phyloP scores from a whole-genome alignment of 352 stramenopile species.

The Globisporangium acanthophoron region DNA sequence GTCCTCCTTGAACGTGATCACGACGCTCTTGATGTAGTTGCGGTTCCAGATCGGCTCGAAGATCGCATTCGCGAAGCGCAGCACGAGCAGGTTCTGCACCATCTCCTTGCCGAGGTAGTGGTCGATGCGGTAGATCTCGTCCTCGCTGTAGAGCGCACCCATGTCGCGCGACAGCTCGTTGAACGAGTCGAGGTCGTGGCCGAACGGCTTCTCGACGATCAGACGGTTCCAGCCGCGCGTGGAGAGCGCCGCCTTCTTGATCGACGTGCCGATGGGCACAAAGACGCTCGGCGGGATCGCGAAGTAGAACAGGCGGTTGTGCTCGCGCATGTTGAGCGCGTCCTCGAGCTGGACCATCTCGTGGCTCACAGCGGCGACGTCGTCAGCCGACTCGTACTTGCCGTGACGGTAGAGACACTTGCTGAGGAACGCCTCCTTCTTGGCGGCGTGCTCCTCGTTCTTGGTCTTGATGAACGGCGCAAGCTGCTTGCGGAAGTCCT shows the following conservation, averaged over 20 bases:
- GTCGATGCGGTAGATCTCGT: constrained; percentile 97
- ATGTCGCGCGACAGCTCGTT: constrained; percentile 89
- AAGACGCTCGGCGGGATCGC: constrained; percentile 96
- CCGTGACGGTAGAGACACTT: constrained; percentile 78
- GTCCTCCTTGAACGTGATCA: constrained; percentile 97
- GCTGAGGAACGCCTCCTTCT: constrained; percentile 66
- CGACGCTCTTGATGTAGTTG: constrained; percentile 94
- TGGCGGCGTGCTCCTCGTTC: constrained; percentile 31
- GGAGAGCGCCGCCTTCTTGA: constrained; percentile 89
- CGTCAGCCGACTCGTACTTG: constrained; percentile 82
- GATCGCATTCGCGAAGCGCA: constrained; percentile 96
- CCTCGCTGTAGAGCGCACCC: constrained; percentile 66
- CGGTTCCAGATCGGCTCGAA: constrained; percentile 97
- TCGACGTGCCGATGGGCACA: constrained; percentile 89
- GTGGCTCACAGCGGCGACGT: constrained; percentile 61
- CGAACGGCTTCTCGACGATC: constrained; percentile 99
- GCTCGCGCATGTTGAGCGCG: constrained; percentile 34
- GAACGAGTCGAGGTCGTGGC: constrained; percentile 92
- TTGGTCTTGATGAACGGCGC: constrained; percentile 57
- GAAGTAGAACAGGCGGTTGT: constrained; percentile 95
- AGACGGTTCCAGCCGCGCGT: constrained; percentile 92
- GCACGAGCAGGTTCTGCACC: constrained; percentile 96
- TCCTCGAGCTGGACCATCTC: constrained; percentile 69
- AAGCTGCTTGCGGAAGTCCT: constrained; percentile 82
- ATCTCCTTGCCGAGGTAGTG: constrained; percentile 98